Evolutionary conservation across 305 asterid genomes (phyloP).

Genomic region (Fraxinus angustifolia): DNA sequence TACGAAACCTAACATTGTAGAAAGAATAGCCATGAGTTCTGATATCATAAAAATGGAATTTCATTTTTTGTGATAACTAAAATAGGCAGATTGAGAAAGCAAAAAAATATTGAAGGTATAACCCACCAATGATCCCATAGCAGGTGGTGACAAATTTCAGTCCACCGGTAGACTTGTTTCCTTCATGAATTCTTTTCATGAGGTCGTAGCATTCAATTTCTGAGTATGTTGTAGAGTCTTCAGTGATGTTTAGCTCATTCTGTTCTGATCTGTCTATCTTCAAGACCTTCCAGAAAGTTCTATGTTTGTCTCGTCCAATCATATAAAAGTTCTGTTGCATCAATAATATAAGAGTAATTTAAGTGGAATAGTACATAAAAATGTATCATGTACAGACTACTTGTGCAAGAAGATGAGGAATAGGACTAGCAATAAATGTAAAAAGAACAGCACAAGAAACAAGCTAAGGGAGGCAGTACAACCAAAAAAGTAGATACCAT

Average conservation of each 20-base stretch:
- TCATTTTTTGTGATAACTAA: not conserved
- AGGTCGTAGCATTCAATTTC: constrained; percentile 70
- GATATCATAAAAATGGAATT: constrained; percentile 5
- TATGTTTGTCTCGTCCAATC: constrained; percentile 74
- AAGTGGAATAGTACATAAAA: constrained; percentile 1
- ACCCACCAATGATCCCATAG: constrained; percentile 89
- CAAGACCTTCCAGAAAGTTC: constrained; percentile 72
- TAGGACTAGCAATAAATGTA: not conserved
- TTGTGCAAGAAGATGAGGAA: constrained; percentile 2
- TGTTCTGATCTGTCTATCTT: constrained; percentile 76
- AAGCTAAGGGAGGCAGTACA: not conserved
- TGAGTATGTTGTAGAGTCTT: constrained; percentile 71
- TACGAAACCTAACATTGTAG: constrained; percentile 60
- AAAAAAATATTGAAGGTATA: constrained; percentile 3
- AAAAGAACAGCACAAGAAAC: not conserved
- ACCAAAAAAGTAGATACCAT: not conserved
- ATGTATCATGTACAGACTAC: not conserved
- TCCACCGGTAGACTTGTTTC: constrained; percentile 84
- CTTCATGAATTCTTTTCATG: constrained; percentile 65
- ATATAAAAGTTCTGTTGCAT: constrained; percentile 72
- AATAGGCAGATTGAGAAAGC: not conserved
- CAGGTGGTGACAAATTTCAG: constrained; percentile 72
- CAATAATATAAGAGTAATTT: constrained; percentile 14
- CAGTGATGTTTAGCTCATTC: constrained; percentile 56
- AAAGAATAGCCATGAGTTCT: constrained; percentile 21